Percentiles rank a stretch among this genome's conserved stretches.
Evolutionary conservation across 306 rosid species (phyloP).

Genomic region (Pueraria montana): DNA sequence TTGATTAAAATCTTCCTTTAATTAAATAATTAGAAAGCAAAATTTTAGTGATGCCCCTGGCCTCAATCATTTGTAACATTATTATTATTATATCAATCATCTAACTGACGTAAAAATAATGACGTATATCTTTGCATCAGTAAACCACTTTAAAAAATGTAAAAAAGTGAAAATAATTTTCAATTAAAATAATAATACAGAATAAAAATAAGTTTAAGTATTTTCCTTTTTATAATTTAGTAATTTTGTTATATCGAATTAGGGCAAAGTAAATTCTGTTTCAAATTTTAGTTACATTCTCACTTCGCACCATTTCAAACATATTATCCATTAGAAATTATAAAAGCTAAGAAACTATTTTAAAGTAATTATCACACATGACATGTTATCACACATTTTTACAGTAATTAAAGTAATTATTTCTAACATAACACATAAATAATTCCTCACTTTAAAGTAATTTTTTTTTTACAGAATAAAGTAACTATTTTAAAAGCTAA

Average conservation of each 20-base stretch:
- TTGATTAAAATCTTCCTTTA: slow-evolving; percentile 1
- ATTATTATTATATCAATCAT: slow-evolving; percentile 3
- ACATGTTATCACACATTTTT: too few species aligned
- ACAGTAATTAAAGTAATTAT: too few species aligned
- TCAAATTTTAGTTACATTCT: neutral
- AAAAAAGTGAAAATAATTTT: neutral
- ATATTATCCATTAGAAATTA: too few species aligned
- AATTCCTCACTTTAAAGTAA: too few species aligned
- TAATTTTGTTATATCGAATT: neutral
- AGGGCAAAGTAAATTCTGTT: neutral
- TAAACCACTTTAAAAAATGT: neutral
- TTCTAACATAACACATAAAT: too few species aligned
- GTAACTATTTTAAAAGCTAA: too few species aligned
- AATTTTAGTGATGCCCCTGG: neutral
- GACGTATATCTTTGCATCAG: neutral
- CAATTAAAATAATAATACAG: neutral
- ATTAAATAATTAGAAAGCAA: neutral
- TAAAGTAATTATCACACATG: too few species aligned
- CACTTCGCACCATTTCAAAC: neutral
- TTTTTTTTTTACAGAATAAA: too few species aligned
- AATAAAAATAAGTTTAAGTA: too few species aligned
- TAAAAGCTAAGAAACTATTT: too few species aligned
- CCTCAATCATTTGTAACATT: neutral
- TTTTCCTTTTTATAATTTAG: neutral
- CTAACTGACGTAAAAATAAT: slow-evolving; percentile 14